Percentiles rank a stretch among this genome's conserved stretches.
Evolutionary conservation across 768 basidiomycete genomes (phyloP).

Genomic region (Mrakia gelida): DNA sequence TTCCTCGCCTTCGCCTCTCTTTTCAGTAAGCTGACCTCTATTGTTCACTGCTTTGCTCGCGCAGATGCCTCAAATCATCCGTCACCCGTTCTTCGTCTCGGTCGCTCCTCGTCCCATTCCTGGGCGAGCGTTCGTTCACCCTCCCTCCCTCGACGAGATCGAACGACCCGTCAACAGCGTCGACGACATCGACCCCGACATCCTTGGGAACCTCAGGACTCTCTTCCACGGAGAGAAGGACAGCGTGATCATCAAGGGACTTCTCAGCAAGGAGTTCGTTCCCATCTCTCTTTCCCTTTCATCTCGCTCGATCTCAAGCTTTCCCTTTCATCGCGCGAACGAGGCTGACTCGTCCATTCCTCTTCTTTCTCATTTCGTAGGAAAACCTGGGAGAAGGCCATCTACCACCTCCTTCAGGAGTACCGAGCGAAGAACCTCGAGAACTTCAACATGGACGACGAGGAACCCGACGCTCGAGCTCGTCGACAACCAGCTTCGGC

Average conservation of each 20-base stretch:
- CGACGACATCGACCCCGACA: slow-evolving; percentile 76
- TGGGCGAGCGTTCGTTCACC: slow-evolving; percentile 44
- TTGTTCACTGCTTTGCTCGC: neutral
- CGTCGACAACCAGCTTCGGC: slow-evolving; percentile 14
- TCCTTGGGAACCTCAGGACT: slow-evolving; percentile 81
- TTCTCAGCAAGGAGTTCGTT: slow-evolving; percentile 53
- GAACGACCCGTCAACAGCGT: slow-evolving; percentile 61
- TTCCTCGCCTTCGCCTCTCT: neutral
- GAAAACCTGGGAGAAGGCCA: slow-evolving; percentile 90
- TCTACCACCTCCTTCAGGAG: slow-evolving; percentile 82
- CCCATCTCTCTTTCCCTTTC: slow-evolving; percentile 7
- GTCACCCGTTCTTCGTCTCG: slow-evolving; percentile 71
- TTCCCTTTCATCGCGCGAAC: no score
- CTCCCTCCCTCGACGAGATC: slow-evolving; percentile 62
- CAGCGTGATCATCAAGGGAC: slow-evolving; percentile 59
- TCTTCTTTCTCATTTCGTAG: slow-evolving; percentile 42
- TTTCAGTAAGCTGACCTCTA: neutral
- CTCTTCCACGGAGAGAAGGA: slow-evolving; percentile 78
- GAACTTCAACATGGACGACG: slow-evolving; percentile 59
- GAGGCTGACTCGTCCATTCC: neutral
- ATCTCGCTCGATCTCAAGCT: neutral
- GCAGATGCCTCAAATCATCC: slow-evolving; percentile 66
- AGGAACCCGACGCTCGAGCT: slow-evolving; percentile 47
- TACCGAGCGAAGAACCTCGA: slow-evolving; percentile 74
- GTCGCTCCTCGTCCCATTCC: slow-evolving; percentile 47